Evolutionary conservation across 2,329 filamentous ascomycete genomes (phyloP).

Genomic region (Diplodia scrobiculata): DNA sequence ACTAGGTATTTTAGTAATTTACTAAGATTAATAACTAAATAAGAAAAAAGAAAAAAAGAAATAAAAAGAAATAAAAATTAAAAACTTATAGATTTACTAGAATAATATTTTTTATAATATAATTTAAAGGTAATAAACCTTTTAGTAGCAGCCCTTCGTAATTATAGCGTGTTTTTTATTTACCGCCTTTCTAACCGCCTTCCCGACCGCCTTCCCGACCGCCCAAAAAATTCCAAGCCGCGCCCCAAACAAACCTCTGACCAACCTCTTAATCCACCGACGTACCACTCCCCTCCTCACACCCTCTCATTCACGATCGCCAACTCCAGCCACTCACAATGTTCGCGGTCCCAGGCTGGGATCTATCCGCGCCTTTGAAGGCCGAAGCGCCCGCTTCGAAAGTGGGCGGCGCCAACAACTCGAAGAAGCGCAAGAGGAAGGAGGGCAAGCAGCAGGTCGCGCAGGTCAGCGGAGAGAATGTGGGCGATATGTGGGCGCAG

Average conservation of each 20-base stretch:
- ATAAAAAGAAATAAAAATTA: no score
- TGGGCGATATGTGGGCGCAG: slow-evolving; percentile 75
- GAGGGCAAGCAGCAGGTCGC: slow-evolving; percentile 62
- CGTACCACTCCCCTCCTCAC: neutral
- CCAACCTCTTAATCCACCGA: neutral
- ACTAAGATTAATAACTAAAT: no score
- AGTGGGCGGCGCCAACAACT: slow-evolving; percentile 37
- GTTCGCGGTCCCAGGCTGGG: slow-evolving; percentile 96
- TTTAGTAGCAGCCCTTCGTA: no score
- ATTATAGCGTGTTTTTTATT: no score
- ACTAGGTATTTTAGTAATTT: no score
- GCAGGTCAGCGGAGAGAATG: slow-evolving; percentile 67
- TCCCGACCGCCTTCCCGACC: neutral
- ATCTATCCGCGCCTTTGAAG: slow-evolving; percentile 74
- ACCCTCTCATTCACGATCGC: neutral
- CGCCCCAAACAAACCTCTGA: neutral
- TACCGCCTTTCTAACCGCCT: no score
- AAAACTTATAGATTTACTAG: no score
- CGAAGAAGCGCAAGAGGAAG: slow-evolving; percentile 55
- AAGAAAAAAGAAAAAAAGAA: no score
- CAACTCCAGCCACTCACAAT: slow-evolving; percentile 53
- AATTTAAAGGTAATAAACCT: no score
- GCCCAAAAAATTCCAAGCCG: neutral
- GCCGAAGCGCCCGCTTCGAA: slow-evolving; percentile 57
- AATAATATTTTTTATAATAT: no score